Percentiles rank a stretch among this genome's conserved stretches.
Conservation (phyloP, 78 protist genomes). For the Dictyostelium citrinum region DNA sequence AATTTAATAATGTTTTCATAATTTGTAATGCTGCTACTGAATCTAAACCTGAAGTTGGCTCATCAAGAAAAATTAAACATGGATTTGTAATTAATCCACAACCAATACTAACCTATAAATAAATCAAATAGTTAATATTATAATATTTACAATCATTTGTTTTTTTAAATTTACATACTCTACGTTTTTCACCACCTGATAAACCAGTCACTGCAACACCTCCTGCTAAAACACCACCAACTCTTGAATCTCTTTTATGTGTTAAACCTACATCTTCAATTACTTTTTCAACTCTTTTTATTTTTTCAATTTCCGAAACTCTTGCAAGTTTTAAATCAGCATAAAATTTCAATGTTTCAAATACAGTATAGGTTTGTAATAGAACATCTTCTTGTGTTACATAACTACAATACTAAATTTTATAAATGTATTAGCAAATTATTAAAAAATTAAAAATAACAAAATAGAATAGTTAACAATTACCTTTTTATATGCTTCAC, state of each 20-base stretch:
- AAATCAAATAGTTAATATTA: no score
- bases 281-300: constrained; percentile 2
- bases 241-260: not conserved
- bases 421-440: no score
- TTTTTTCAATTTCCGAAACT: constrained; percentile 1
- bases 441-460: no score
- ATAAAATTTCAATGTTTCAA: constrained; percentile 58
- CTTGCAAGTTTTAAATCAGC: constrained; percentile 42
- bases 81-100: constrained; percentile 83
- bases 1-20: constrained; percentile 32
- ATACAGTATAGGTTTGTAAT: constrained; percentile 35
- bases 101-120: constrained; percentile 74
- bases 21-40: constrained; percentile 13
- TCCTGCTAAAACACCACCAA: constrained; percentile 71
- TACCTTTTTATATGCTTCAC: constrained; percentile 12
- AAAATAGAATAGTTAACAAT: not conserved
- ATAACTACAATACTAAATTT: constrained; percentile 4
- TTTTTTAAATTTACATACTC: constrained; percentile 67
- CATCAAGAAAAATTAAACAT: constrained; percentile 76
- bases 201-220: constrained; percentile 53
- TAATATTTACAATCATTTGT: no score
- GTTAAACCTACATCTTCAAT: constrained; percentile 57
- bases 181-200: constrained; percentile 81
- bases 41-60: constrained; percentile 70
- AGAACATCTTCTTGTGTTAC: constrained; percentile 60